Percentiles rank a stretch among this genome's conserved stretches.
Evolutionary conservation across 208 protist species (phyloP).

Genomic region (Trypanosoma theileri): DNA sequence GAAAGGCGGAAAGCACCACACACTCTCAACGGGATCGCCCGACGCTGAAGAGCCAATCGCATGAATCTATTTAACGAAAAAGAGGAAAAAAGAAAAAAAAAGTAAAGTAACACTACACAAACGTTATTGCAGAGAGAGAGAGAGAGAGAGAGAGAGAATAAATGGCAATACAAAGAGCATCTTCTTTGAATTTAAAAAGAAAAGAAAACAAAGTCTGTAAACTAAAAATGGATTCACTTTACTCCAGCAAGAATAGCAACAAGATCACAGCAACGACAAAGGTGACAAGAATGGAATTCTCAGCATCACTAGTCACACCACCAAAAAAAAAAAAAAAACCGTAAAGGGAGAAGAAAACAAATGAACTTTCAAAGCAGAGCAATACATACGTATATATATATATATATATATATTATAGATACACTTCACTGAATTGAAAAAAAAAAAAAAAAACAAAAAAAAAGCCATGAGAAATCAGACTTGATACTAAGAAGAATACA

Average conservation of each 20-base stretch:
- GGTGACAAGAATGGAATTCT: too few relatives aligned
- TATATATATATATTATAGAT: background rate
- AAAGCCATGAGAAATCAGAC: too few relatives aligned
- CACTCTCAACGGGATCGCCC: background rate
- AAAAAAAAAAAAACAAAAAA: too few relatives aligned
- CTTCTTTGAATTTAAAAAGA: background rate
- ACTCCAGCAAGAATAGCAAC: too few relatives aligned
- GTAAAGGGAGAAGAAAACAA: background rate
- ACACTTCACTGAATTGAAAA: too few relatives aligned
- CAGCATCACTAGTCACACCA: too few relatives aligned
- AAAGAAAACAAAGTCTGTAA: background rate
- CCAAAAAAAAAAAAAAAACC: conserved; percentile 3
- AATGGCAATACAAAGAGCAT: too few relatives aligned
- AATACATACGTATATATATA: conserved; percentile 6
- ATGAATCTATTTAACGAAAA: background rate
- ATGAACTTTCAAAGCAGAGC: background rate
- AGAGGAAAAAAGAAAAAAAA: too few relatives aligned
- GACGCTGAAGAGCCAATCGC: background rate
- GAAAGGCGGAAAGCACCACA: background rate
- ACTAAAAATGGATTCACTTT: too few relatives aligned
- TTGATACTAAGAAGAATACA: too few relatives aligned
- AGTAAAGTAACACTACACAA: background rate
- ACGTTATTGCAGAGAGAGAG: background rate
- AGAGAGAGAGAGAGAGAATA: background rate
- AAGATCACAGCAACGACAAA: too few relatives aligned